Evolutionary conservation across 2,329 filamentous ascomycete species (phyloP), one percentile per base, ranked within the genome.

Genomic region (Sphaerulina populicola): DNA sequence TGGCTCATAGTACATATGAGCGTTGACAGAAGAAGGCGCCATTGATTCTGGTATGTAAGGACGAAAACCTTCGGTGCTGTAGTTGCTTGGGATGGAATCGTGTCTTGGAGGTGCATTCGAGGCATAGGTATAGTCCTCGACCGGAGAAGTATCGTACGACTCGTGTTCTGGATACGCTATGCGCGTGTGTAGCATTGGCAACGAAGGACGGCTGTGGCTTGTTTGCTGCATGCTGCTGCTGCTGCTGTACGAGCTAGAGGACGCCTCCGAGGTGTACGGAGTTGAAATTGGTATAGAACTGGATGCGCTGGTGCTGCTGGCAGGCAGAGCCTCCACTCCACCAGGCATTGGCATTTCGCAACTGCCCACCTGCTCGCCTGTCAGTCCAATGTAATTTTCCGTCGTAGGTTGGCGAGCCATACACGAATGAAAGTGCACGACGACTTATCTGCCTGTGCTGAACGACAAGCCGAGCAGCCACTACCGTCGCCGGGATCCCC

Each of bases 391-490:
- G 7, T 35, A 14, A 8, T 33, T 6, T 12, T 36, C 21, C 33
- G 23, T 21, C 44, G 23, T 15, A 29, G n/a, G 14, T 3, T 40
- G 48, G 35, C 29, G 15, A 21, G 15, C 42, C 30, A 51, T 45
- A 44, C 91, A 69, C 91, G 79, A 57, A 94, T 74, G 64, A 94
- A 96, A 51, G 83, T 79, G 66, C 91, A 96, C 5, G 77, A 63
- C 2, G 60, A 66, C 46, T 71, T 73, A 18, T 83, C 79, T 23
- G 78, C 73, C 10, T 85, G 85, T 47, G 90, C 84, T 55, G 76
- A 81, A 62, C 81, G 85, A 73, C 91, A 97, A 68, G 90, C 94
- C 9, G 78, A 74, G 69, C 91, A 97, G n/a, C 83, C 82, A 36
- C 74, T 71, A n/a, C 85, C 85, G 62, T 84, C 80, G 30, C 85